Evolutionary conservation across 2,329 filamentous ascomycete genomes (phyloP).

Genomic region (Colletotrichum sp.): DNA sequence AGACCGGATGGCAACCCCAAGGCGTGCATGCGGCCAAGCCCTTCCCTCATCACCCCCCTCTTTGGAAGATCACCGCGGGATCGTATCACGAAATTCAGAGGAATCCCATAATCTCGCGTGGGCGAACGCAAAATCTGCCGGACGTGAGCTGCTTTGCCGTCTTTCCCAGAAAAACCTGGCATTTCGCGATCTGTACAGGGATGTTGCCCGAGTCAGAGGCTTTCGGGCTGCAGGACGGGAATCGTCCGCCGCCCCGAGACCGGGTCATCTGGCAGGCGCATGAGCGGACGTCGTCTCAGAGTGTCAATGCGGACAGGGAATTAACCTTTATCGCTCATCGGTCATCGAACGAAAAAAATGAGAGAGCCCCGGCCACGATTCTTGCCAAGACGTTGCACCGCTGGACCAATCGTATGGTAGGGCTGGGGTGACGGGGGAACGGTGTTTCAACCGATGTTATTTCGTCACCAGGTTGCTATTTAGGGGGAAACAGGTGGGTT

Average conservation of each 20-base stretch:
- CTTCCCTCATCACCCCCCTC: neutral
- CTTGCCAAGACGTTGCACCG: neutral
- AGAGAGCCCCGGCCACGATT: neutral
- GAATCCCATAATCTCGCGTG: neutral
- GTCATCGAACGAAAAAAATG: neutral
- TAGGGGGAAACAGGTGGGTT: neutral
- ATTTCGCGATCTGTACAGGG: neutral
- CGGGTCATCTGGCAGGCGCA: conserved; percentile 5
- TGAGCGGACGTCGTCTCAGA: conserved; percentile 1
- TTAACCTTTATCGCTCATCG: neutral
- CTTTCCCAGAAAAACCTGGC: neutral
- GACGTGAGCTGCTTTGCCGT: neutral
- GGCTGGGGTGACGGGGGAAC: neutral
- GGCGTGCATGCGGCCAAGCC: neutral
- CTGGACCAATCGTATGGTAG: neutral
- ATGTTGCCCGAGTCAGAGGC: conserved; percentile 2
- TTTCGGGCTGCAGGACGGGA: neutral
- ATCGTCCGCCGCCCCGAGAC: neutral
- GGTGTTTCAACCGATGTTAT: neutral
- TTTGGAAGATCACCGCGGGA: neutral
- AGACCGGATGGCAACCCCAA: neutral
- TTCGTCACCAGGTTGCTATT: conserved; percentile 5
- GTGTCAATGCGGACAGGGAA: conserved; percentile 9
- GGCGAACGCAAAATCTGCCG: neutral
- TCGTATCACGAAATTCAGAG: neutral